These are phyloP conservation scores for Diaporthe humulicola DNA, from an alignment of 2,329 filamentous ascomycete species.

Conservation along the genomic window DNA sequence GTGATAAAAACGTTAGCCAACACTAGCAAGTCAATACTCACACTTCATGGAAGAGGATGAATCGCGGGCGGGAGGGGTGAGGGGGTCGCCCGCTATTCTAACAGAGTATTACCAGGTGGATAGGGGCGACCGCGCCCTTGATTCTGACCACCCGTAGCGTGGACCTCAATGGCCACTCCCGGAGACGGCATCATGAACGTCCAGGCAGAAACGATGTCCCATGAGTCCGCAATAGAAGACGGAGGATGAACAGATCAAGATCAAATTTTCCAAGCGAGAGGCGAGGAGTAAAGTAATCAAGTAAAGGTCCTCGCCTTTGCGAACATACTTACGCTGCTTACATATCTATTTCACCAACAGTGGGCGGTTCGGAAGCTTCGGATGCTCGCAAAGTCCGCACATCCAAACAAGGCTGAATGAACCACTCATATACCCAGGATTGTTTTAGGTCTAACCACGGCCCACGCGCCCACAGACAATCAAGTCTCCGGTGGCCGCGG, in stretches of 20 bases:
- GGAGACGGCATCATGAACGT: background rate
- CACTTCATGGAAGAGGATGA: background rate
- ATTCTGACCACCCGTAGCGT: slow-evolving; percentile 6
- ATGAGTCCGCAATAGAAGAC: background rate
- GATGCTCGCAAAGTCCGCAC: slow-evolving; percentile 21
- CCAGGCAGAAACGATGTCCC: too few species aligned
- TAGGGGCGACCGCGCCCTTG: slow-evolving; percentile 13
- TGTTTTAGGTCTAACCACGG: slow-evolving; percentile 4
- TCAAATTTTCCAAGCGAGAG: background rate
- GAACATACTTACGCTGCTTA: slow-evolving; percentile 1
- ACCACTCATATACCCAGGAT: slow-evolving; percentile 14
- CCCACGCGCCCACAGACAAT: slow-evolving; percentile 1
- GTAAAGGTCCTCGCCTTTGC: background rate
- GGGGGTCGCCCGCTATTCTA: background rate
- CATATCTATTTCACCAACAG: slow-evolving; percentile 11
- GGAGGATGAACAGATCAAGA: background rate
- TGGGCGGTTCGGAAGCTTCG: slow-evolving; percentile 25
- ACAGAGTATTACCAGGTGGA: background rate
- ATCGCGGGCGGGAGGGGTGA: background rate
- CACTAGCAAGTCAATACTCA: background rate
- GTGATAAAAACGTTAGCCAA: background rate
- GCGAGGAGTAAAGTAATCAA: background rate
- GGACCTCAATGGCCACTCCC: background rate
- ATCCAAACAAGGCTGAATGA: slow-evolving; percentile 12
- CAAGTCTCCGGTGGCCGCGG: background rate